These are phyloP conservation scores for Mortierella sp. DNA, from an alignment of 371 early-diverging fungal species.

Conservation along the genomic window DNA sequence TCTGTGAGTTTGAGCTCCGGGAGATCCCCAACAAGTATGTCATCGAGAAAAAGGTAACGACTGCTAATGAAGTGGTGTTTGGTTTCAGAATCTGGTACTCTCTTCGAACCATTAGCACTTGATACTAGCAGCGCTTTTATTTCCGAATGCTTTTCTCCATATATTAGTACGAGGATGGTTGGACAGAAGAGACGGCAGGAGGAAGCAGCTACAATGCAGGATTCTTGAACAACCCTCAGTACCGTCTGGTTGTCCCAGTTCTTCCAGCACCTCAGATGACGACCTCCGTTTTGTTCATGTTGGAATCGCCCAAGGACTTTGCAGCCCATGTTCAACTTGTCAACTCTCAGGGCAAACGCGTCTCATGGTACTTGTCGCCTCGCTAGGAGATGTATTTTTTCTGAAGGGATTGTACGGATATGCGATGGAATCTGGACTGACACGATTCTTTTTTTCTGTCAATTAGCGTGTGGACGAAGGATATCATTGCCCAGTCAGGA, in stretches of 20 bases:
- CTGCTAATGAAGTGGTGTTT: background rate
- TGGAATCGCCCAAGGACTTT: conserved; percentile 76
- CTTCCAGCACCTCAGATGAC: conserved; percentile 38
- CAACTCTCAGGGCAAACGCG: conserved; percentile 77
- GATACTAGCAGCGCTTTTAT: background rate
- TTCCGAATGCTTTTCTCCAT: too few species aligned
- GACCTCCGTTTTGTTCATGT: conserved; percentile 62
- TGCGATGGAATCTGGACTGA: background rate
- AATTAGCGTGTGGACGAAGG: conserved; percentile 74
- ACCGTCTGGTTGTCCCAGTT: conserved; percentile 70
- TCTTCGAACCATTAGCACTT: too few species aligned
- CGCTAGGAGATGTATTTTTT: too few species aligned
- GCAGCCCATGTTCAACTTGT: conserved; percentile 81
- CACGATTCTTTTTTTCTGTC: background rate
- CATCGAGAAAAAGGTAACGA: conserved; percentile 68
- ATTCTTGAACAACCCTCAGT: conserved; percentile 86
- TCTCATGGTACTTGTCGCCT: conserved; percentile 61
- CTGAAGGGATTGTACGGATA: too few species aligned
- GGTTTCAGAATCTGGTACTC: too few species aligned
- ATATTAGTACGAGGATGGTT: conserved; percentile 60
- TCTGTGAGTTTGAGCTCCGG: conserved; percentile 73
- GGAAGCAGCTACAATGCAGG: conserved; percentile 80
- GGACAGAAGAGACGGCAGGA: conserved; percentile 87
- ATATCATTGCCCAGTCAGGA: conserved; percentile 77
- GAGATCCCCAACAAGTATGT: conserved; percentile 76